Evolutionary conservation across 306 rosid genomes (phyloP).

Genomic region (Citrullus mucosospermus): DNA sequence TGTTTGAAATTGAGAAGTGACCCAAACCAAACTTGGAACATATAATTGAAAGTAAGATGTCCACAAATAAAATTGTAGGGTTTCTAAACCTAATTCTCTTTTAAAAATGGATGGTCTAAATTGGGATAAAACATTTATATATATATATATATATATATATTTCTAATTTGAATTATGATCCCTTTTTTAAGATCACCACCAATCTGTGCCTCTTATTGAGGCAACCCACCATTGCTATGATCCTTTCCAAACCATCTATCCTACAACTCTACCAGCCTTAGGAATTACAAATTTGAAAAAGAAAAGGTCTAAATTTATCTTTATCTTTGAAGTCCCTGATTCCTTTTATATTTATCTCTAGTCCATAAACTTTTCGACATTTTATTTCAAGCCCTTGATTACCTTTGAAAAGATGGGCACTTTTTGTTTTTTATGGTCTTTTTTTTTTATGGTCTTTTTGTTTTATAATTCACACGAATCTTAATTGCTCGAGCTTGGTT

Average conservation of each 20-base stretch:
- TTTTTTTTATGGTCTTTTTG: no score
- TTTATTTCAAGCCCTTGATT: no score
- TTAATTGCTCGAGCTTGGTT: no score
- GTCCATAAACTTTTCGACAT: background rate
- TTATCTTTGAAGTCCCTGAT: background rate
- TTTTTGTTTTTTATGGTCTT: no score
- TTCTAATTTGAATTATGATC: background rate
- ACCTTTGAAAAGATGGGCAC: no score
- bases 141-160: no score
- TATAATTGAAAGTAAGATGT: background rate
- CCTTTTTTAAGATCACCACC: background rate
- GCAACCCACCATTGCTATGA: background rate
- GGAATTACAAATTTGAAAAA: background rate
- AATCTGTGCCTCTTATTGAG: background rate
- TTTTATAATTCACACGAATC: no score
- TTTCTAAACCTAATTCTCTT: background rate
- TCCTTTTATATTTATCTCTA: background rate
- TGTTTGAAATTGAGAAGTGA: background rate
- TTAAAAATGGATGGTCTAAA: background rate
- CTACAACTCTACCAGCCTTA: background rate
- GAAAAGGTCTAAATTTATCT: background rate
- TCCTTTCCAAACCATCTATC: background rate
- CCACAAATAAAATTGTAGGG: background rate
- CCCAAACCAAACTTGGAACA: constrained; percentile 1
- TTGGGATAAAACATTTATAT: background rate